phyloP scores from a whole-genome alignment of 495 filamentous ascomycete species.

The Pseudoneurospora amorphoporcata region DNA sequence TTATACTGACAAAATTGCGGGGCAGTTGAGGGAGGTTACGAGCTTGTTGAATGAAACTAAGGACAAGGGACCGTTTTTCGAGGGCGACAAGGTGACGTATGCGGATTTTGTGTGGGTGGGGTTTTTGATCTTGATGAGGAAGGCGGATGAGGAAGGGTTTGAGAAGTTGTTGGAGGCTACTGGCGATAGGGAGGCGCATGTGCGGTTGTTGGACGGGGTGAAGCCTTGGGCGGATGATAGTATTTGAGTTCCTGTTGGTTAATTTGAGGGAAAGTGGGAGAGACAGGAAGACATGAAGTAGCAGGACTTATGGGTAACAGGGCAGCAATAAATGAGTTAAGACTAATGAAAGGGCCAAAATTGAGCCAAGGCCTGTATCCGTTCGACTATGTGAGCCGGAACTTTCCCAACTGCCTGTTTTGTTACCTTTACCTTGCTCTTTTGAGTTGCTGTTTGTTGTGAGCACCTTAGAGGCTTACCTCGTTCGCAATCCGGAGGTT shows the following conservation, averaged over 20 bases:
- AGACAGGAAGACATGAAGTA: not conserved
- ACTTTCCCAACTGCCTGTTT: too few relatives aligned
- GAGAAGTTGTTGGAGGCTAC: constrained; percentile 20
- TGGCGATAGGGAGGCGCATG: constrained; percentile 25
- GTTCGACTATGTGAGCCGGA: too few relatives aligned
- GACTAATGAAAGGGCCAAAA: too few relatives aligned
- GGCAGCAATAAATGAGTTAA: not conserved
- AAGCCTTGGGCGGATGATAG: constrained; percentile 27
- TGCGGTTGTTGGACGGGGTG: constrained; percentile 27
- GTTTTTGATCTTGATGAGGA: constrained; percentile 23
- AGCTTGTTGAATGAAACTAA: constrained; percentile 36
- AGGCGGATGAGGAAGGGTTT: constrained; percentile 23
- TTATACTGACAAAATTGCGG: constrained; percentile 27
- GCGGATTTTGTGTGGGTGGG: constrained; percentile 35
- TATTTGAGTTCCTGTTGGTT: constrained; percentile 3
- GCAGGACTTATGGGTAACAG: not conserved
- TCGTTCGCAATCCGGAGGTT: not conserved
- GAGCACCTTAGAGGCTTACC: not conserved
- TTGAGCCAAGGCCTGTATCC: too few relatives aligned
- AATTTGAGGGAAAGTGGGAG: not conserved
- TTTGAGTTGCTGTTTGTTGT: too few relatives aligned
- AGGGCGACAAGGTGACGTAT: constrained; percentile 26
- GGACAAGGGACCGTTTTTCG: constrained; percentile 37
- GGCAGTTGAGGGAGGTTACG: constrained; percentile 28
- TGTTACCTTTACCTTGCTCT: too few relatives aligned